Conservation (phyloP, 2,329 filamentous ascomycete genomes). For the Epichloe uncinata region DNA sequence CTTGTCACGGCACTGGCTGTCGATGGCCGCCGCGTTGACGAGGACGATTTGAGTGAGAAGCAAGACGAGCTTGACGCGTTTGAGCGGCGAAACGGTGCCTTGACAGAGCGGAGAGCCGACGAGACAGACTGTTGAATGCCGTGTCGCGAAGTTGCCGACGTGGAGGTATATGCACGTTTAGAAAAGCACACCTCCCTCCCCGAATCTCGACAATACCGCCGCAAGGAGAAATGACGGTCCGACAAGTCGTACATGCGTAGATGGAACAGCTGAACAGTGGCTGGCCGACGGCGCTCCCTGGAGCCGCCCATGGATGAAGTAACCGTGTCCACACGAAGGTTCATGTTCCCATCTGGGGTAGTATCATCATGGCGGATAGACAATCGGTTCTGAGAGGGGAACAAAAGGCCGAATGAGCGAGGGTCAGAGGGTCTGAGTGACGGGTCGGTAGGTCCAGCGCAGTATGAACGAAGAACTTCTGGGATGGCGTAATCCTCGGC, state of each 20-base stretch:
- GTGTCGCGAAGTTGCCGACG: conserved; percentile 4
- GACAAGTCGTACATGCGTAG: conserved; percentile 87
- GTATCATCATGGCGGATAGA: conserved; percentile 83
- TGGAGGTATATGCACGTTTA: conserved; percentile 46
- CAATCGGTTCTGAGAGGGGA: conserved; percentile 71
- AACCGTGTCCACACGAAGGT: conserved; percentile 76
- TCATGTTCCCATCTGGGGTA: conserved; percentile 90
- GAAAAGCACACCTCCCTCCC: conserved; percentile 87
- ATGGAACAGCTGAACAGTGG: conserved; percentile 73
- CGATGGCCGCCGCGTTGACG: conserved; percentile 9
- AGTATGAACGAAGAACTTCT: neutral
- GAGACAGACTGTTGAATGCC: conserved; percentile 20
- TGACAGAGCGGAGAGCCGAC: conserved; percentile 34
- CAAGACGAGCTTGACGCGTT: conserved; percentile 6
- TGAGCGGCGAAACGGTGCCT: conserved; percentile 20
- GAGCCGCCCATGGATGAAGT: conserved; percentile 23
- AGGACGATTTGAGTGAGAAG: conserved; percentile 8
- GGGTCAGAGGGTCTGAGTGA: conserved; percentile 51
- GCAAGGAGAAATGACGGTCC: conserved; percentile 75
- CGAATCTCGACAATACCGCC: conserved; percentile 84
- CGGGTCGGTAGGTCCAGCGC: neutral
- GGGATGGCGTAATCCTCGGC: conserved; percentile 3
- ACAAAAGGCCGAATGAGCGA: conserved; percentile 69
- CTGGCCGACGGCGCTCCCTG: neutral
- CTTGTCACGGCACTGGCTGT: conserved; percentile 11